Conservation (phyloP, 2,329 filamentous ascomycete genomes). For the Trichothecium sympodiale region DNA sequence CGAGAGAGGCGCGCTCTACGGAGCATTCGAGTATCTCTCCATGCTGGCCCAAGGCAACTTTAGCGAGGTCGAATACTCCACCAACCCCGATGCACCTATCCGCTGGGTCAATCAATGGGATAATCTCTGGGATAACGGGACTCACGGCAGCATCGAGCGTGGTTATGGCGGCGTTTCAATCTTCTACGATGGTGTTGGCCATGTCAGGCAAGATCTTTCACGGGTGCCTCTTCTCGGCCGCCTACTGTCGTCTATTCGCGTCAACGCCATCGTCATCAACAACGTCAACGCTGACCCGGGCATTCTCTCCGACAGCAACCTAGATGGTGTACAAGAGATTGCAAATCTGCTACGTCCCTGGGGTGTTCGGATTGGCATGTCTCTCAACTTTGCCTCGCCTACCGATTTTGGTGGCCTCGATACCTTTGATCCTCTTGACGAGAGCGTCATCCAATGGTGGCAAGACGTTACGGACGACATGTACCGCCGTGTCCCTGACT, state of each 20-base stretch:
- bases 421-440: conserved; percentile 56
- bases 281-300: conserved; percentile 60
- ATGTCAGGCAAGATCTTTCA: conserved; percentile 45
- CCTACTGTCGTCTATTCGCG: conserved; percentile 51
- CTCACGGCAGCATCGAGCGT: conserved; percentile 47
- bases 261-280: conserved; percentile 59
- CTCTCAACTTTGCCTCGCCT: conserved; percentile 59
- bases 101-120: conserved; percentile 68
- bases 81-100: conserved; percentile 48
- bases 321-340: conserved; percentile 49
- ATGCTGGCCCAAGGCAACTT: conserved; percentile 50
- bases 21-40: conserved; percentile 57
- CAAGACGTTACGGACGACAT: conserved; percentile 44
- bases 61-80: conserved; percentile 31
- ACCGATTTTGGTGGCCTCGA: conserved; percentile 39
- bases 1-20: conserved; percentile 57
- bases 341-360: conserved; percentile 57
- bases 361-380: conserved; percentile 53
- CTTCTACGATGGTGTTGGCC: conserved; percentile 44
- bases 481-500: conserved; percentile 51
- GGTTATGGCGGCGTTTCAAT: conserved; percentile 59
- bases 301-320: conserved; percentile 42
- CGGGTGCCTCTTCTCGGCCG: conserved; percentile 53
- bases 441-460: conserved; percentile 52
- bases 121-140: conserved; percentile 42